phyloP scores from a whole-genome alignment of 345 rosid species.

The Citrus unshiu region DNA sequence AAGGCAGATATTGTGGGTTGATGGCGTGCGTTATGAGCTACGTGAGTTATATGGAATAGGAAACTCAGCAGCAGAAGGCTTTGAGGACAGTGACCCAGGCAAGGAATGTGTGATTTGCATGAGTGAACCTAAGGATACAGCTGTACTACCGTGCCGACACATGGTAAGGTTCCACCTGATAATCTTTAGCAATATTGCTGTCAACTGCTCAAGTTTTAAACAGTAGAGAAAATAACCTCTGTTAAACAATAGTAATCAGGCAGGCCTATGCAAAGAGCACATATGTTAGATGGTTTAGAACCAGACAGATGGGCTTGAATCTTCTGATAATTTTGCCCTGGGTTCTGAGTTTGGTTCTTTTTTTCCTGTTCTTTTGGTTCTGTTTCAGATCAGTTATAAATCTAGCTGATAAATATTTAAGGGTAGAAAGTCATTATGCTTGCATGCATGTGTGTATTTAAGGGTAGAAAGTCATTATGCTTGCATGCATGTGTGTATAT shows the following conservation, averaged over 20 bases:
- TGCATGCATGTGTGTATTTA: background rate
- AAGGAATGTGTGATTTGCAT: conserved; percentile 93
- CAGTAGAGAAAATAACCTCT: background rate
- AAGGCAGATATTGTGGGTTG: conserved; percentile 79
- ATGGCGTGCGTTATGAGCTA: conserved; percentile 72
- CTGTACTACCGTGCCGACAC: conserved; percentile 85
- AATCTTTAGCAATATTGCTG: background rate
- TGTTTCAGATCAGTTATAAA: background rate
- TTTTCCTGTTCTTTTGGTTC: background rate
- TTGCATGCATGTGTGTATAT: background rate
- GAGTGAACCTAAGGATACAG: conserved; percentile 89
- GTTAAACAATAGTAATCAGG: conserved; percentile 1
- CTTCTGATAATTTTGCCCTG: background rate
- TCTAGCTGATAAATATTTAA: background rate
- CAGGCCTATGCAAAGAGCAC: background rate
- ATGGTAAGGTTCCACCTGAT: conserved; percentile 49
- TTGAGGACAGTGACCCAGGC: conserved; percentile 55
- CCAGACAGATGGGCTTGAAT: background rate
- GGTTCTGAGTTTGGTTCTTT: background rate
- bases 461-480: background rate
- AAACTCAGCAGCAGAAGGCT: conserved; percentile 48
- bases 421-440: background rate
- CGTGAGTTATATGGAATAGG: conserved; percentile 77
- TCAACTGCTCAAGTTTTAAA: background rate
- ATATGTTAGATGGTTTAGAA: background rate